Base-by-base conservation (phyloP, 495 filamentous ascomycete species). In the Melanomma pulvis-pyrius region DNA sequence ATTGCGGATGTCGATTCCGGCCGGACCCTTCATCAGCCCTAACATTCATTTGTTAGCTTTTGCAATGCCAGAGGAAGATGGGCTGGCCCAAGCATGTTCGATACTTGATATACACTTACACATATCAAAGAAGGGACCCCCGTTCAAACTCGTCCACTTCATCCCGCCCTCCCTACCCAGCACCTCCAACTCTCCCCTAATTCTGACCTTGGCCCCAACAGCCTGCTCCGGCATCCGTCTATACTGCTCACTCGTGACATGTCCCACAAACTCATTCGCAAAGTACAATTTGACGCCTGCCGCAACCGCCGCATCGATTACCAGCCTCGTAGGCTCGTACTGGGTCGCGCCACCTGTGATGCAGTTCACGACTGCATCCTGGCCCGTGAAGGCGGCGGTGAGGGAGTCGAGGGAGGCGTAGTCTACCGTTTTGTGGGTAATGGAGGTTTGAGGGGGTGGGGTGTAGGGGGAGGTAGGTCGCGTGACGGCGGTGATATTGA, bases 201-300 rank as follows among this genome's bases (percentile, higher is more conserved):
- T 54, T 28, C 39, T 52, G 30, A 62, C 12, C 60, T 72, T 72
- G 0, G 55, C 61, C 1, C 70, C 70, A 19, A 59, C 70, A 21
- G 53, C 28, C 17, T 8, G 6, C 32, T 60, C 64, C 21, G 68
- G 68, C 30, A 71, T 26, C 13, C 57, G 15, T 17, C 26, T 28
- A 32, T 25, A 66, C 52, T 61, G 48, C 41, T 62, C 51, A 46
- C 49, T 48, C 17, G 1, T 17, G 15, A 62, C 12, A 32, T 64
- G 46, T 1, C 67, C 60, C 13, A 63, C 66, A 49, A 51, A 74
- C 50, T 74, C 72, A 49, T 61, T 63, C 19, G 66, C 66, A 39
- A 74, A 74, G 49, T 34, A 71, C 11, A 72, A 29, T 58, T 68
- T 74, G 0, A 74, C 65, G 0, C 72, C 72, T 6, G 72, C 72